These are phyloP conservation scores for Tricholoma hemisulphureum DNA, from an alignment of 768 basidiomycete species.

Conservation along the genomic window DNA sequence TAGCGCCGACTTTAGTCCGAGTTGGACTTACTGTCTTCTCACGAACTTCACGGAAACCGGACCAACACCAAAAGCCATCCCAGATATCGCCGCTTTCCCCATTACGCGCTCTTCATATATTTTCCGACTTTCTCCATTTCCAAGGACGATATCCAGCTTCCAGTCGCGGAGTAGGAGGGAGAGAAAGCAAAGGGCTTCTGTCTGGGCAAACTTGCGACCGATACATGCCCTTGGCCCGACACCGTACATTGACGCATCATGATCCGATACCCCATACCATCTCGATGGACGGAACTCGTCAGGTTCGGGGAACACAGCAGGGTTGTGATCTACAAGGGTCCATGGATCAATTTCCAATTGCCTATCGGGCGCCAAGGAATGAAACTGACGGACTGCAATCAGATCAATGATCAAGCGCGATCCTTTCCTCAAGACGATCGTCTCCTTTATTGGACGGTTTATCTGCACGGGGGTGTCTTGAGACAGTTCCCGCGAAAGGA, in stretches of 20 bases:
- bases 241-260: constrained; percentile 21
- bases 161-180: constrained; percentile 42
- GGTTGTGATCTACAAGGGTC: constrained; percentile 28
- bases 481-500: constrained; percentile 25
- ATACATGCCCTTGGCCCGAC: constrained; percentile 41
- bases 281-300: constrained; percentile 30
- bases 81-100: not conserved
- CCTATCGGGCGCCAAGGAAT: not conserved
- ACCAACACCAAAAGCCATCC: not conserved
- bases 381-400: constrained; percentile 23
- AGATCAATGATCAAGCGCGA: constrained; percentile 24
- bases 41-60: not conserved
- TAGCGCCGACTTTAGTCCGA: not conserved
- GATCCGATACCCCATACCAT: constrained; percentile 28
- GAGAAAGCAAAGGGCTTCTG: constrained; percentile 44
- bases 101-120: not conserved
- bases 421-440: constrained; percentile 9
- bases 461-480: constrained; percentile 21
- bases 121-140: not conserved
- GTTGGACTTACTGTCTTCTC: not conserved
- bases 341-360: not conserved
- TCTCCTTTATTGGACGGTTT: not conserved
- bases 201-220: constrained; percentile 43
- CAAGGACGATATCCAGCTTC: constrained; percentile 26
- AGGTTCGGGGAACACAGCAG: constrained; percentile 28